Evolutionary conservation across 2,329 filamentous ascomycete species (phyloP).

Genomic region (Dactylonectria estremocensis): DNA sequence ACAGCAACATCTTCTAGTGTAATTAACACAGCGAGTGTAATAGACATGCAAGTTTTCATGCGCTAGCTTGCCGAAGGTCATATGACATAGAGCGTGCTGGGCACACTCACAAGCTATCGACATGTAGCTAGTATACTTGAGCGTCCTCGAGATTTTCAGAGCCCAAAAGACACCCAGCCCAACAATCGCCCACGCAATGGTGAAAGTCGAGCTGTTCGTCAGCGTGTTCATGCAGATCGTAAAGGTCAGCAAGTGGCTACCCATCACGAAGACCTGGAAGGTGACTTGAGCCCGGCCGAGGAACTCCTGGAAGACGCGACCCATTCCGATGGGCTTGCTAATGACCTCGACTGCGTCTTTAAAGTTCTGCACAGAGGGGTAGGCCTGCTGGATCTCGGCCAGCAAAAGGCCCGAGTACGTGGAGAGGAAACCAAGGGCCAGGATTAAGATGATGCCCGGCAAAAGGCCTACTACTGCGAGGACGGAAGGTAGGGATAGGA

Average conservation of each 20-base stretch:
- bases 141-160: slow-evolving; percentile 73
- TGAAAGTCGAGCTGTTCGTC: slow-evolving; percentile 72
- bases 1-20: slow-evolving; percentile 75
- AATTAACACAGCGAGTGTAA: slow-evolving; percentile 73
- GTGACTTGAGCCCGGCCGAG: slow-evolving; percentile 72
- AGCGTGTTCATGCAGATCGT: slow-evolving; percentile 77
- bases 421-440: slow-evolving; percentile 77
- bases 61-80: not conserved
- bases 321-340: slow-evolving; percentile 60
- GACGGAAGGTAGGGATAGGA: slow-evolving; percentile 82
- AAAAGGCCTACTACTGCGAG: slow-evolving; percentile 80
- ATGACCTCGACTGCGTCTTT: slow-evolving; percentile 76
- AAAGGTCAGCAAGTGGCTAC: slow-evolving; percentile 78
- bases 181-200: slow-evolving; percentile 74
- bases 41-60: slow-evolving; percentile 68
- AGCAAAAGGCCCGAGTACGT: slow-evolving; percentile 70
- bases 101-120: slow-evolving; percentile 66
- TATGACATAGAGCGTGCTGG: not conserved
- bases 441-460: slow-evolving; percentile 80
- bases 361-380: slow-evolving; percentile 78
- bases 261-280: slow-evolving; percentile 79
- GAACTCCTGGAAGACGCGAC: slow-evolving; percentile 70
- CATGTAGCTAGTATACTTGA: slow-evolving; percentile 74
- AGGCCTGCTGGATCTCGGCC: slow-evolving; percentile 79
- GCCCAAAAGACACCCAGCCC: slow-evolving; percentile 72